Evolutionary conservation across 176 grass and related monocot genomes (phyloP), one percentile per base, ranked within the genome.

Genomic region (Coix lacrymajobi): DNA sequence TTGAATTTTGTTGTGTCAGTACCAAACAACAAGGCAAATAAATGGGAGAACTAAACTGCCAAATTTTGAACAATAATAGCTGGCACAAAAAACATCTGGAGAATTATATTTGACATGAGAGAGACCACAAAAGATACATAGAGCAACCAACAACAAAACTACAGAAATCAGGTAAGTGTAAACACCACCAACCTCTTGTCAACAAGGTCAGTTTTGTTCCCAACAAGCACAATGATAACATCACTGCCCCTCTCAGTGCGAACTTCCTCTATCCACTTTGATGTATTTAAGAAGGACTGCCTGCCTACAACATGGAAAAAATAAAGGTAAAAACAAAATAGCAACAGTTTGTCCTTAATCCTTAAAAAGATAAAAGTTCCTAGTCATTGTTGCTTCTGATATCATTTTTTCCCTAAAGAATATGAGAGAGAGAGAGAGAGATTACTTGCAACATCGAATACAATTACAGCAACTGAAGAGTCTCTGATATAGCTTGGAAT

Each of bases 201-300:
- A 62, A 98, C 96, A 90, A 95, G 96, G 63, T 98, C 96, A 46
- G 96, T 98, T 89, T 98, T 98, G 89, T 98, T 98, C 66, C 85
- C 96, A 52, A 98, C 96, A 82, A 98, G 92, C 77, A 98, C 96
- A 88, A 98, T 95, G 62, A 98, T 98, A 74, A 98, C 92, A 88
- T 98, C 96, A 85, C 96, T 98, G 67, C 96, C 92, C 68, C 92
- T 92, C 86, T 98, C 96, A 60, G 96, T 95, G 76, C 90, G 92
- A 39, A 98, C 96, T 90, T 98, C 96, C 77, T 98, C 96, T 41
- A 98, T 98, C 96, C 96, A 98, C 83, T 98, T 98, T 45, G 92
- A 98, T 79, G 96, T 98, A 88, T 98, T 98, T 25, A 98, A 89
- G 90, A 98, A 98, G 71, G 96, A 95, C 63, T 98, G 92, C 56